Conservation (phyloP, 1,139 yeast species). For the Pichia sp. region DNA sequence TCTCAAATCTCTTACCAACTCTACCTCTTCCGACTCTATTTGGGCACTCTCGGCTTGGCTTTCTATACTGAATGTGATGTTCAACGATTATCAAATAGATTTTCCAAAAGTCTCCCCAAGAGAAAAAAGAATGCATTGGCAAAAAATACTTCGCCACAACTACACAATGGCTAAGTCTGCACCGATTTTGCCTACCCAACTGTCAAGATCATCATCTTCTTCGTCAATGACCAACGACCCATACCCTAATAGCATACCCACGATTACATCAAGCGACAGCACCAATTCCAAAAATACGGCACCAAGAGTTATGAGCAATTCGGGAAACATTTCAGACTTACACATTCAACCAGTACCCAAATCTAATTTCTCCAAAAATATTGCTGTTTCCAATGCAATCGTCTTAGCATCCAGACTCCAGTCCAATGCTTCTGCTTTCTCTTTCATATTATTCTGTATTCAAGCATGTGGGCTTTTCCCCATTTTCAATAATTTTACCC, state of each 20-base stretch:
- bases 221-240: not conserved
- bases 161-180: conserved; percentile 11
- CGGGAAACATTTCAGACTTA: conserved; percentile 1
- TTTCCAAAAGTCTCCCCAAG: conserved; percentile 28
- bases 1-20: conserved; percentile 76
- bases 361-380: conserved; percentile 75
- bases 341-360: conserved; percentile 18
- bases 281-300: not conserved
- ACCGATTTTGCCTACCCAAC: conserved; percentile 6
- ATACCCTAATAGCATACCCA: not conserved
- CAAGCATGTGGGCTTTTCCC: conserved; percentile 73
- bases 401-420: conserved; percentile 81
- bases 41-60: conserved; percentile 89
- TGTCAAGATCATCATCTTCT: not conserved
- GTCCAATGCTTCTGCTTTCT: conserved; percentile 73
- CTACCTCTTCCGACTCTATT: conserved; percentile 90
- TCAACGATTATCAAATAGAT: conserved; percentile 61
- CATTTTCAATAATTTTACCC: conserved; percentile 56
- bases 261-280: not conserved
- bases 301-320: not conserved
- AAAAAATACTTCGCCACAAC: conserved; percentile 25
- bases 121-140: conserved; percentile 18
- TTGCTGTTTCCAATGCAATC: conserved; percentile 80
- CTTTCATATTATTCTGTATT: conserved; percentile 71
- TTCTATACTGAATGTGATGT: conserved; percentile 59